A percentile compares a stretch with the other conserved stretches of the same genome.
Evolutionary conservation across 305 asterid genomes (phyloP).

Genomic region (Fraxinus greggii): DNA sequence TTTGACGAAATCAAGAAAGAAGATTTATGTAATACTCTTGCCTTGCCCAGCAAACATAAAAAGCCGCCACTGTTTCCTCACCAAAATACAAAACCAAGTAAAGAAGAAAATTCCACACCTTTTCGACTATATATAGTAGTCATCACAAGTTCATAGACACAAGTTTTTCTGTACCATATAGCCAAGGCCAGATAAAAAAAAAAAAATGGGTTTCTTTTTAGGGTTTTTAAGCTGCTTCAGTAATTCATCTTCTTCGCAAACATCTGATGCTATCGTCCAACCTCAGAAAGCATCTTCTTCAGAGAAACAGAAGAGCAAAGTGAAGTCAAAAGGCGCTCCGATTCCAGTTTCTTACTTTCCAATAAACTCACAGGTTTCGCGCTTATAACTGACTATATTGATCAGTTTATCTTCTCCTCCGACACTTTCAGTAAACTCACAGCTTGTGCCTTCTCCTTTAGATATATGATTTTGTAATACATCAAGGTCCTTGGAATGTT

Average conservation of each 20-base stretch:
- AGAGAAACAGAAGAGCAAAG: neutral
- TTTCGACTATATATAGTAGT: neutral
- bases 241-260: neutral
- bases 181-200: neutral
- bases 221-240: neutral
- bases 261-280: neutral
- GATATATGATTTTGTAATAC: too few species aligned
- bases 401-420: neutral
- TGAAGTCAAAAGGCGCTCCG: conserved; percentile 9
- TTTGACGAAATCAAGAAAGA: too few species aligned
- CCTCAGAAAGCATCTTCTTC: neutral
- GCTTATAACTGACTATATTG: neutral
- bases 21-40: too few species aligned
- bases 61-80: neutral
- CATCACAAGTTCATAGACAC: neutral
- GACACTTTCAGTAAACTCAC: neutral
- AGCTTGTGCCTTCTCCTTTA: neutral
- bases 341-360: conserved; percentile 27
- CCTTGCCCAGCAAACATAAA: neutral
- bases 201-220: neutral
- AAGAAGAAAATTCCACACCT: neutral
- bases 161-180: neutral
- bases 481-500: neutral
- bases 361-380: conserved; percentile 19
- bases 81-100: too few species aligned